phyloP scores from a whole-genome alignment of 148 eudicot species.

The Rhododendron mucronatum region DNA sequence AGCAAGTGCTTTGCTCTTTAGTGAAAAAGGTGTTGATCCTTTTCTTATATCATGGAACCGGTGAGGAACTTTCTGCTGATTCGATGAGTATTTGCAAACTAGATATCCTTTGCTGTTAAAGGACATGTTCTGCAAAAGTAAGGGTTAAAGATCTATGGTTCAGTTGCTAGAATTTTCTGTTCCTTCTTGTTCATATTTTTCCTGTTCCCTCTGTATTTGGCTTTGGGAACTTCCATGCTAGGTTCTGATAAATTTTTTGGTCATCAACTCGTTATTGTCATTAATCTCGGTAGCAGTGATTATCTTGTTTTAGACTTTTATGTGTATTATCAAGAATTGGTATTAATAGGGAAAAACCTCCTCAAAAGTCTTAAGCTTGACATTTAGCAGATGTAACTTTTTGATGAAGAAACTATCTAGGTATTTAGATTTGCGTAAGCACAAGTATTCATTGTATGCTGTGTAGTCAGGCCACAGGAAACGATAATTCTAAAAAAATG shows the following conservation, averaged over 20 bases:
- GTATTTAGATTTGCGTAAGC: not conserved
- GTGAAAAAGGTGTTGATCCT: conserved; percentile 90
- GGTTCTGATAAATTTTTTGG: not conserved
- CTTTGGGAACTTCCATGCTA: not conserved
- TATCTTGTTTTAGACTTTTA: not conserved
- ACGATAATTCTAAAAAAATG: not conserved
- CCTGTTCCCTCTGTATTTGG: not conserved
- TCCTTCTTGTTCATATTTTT: not conserved
- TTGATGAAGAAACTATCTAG: not conserved
- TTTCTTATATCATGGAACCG: conserved; percentile 96
- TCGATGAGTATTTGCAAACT: not conserved
- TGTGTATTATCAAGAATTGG: not conserved
- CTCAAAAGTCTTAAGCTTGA: not conserved
- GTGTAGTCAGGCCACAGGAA: not conserved
- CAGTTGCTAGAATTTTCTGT: not conserved
- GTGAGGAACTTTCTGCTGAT: conserved; percentile 35
- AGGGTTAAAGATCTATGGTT: not conserved
- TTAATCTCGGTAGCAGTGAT: no score
- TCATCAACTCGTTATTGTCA: not conserved
- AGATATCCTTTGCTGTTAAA: conserved; percentile 2
- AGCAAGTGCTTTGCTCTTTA: conserved; percentile 96
- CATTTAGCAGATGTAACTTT: not conserved
- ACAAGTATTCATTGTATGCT: not conserved
- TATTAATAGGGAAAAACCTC: not conserved
- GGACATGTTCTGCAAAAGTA: not conserved